Base-by-base conservation (phyloP, 176 grass and related monocot species). In the Hordeum marinum region DNA sequence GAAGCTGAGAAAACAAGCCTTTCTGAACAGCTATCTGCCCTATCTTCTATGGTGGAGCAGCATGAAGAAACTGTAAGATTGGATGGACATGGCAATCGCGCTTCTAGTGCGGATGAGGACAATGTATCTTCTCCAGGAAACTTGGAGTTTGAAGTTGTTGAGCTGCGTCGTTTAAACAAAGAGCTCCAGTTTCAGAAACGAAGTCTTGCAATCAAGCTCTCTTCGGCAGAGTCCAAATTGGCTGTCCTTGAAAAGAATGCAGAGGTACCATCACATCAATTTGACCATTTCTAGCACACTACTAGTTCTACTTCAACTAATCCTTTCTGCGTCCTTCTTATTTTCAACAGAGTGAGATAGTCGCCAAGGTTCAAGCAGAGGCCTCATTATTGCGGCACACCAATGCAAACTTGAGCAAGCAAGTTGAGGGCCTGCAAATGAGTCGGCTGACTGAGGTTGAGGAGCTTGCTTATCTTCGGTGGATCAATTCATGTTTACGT, bases 391-490 rank as follows among this genome's bases (percentile, higher is more conserved):
- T 99, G 63, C 88, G 92, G 65, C 83, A 99, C 86, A 92, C 94
- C 84, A 99, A 99, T 86, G 94, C 90, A 29, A 92, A 92, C 83
- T 85, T 99, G 36, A 92, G 90, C 81, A 99, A 94, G 86, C 96
- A 99, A 95, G 94, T 99, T 76, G 96, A 99, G 84, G 94, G 94
- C 73, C 85, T 99, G 69, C 94, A 99, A 82, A 96, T 96, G 90
- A 99, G 90, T 79, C 78, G 94, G 23, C 82, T 99, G 66, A 99
- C 94, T 15, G 96, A 99, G 80, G 96, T 99, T 82, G 96, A 99
- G 81, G 96, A 99, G 81, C 96, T 99, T 84, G 96, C 96, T 74
- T 99, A 99, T 79, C 96, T 99, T 79, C 84, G 96, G 2, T 99
- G 96, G 96, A 94, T 99, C 75, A 99, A 99, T 86, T 99, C 96